Base-by-base conservation (phyloP, 306 rosid species). In the Gillenia trifoliata region DNA sequence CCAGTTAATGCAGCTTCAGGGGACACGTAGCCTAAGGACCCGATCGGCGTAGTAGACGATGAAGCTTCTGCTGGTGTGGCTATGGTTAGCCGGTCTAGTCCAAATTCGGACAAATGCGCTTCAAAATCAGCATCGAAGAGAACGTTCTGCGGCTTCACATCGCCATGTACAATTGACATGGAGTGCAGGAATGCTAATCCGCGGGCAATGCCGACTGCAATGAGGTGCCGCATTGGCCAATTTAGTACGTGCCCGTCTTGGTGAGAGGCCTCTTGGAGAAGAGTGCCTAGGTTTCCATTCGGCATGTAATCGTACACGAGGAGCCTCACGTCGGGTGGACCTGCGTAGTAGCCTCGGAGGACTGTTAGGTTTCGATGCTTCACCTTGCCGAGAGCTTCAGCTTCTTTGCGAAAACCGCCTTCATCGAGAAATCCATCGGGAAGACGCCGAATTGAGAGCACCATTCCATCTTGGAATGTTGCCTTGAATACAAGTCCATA, bases 221-320 rank as follows among this genome's bases (percentile, higher is more conserved):
- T 92, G 64, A 92, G 91, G 77, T 92, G 97, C 31, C 97, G 93
- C 97, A 90, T 92, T 49, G 97, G 97, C 96, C 96, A 92, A 77
- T 92, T 92, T 67, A 92, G 77, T 5, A 92, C 93, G 73, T 92
- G 97, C 0, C 97, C 97, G 17, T 92, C 97, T 80, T 89, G 97
- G 69, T 92, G 96, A 17, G 96, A 86, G 0, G 97, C 93, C 56
- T 92, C 97, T 71, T 92, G 97, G 34, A 92, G 93, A 5, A 92
- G 83, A 9, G 93, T 92, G 6, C 89, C 93, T 1, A 92, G 43
- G 80, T 89, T 92, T 26, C 96, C 97, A 72, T 92, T 92, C 5
- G 97, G 97, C 97, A 92, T 92, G 88, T 92, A 92, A 72, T 92
- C 96, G 15, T 88, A 92, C 25, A 89, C 92, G 9, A 89, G 82